Evolutionary conservation across 129 eudicot species (phyloP), one percentile per base, ranked within the genome.

Genomic region (Tagetes erecta): DNA sequence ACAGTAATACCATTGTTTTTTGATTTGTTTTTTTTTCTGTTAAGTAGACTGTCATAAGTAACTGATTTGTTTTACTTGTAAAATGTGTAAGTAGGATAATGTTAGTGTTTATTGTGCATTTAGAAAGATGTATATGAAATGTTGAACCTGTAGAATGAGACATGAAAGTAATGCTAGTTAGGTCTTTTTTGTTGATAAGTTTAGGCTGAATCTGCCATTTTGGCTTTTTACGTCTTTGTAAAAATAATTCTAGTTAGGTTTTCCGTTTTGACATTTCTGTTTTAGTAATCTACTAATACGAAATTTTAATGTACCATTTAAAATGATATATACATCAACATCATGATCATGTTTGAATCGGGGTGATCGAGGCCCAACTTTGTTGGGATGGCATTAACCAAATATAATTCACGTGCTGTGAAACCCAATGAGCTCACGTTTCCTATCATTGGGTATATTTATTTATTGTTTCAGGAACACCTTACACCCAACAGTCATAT

Each of bases 401-500:
- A 33, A 31, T 7, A 3, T 33, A 9, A 34, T 60, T 10, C 67
- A 35, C 12, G 65, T 34, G 10, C 14, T 8, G 14, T 59, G 11
- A 36, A 34, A 57, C 37, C 8, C 30, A 57, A 12, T 13, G 67
- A 11, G 12, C 37, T 9, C 44, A 38, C 14, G 49, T 70, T 51
- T n/a, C 36, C 39, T 9, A 45, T 49, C n/a, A 6, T 6, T 64
- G n/a, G 39, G 60, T 47, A 11, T 67, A 27, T 14, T 75, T 6
- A 6, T 40, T 5, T 44, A 6, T 47, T 62, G 63, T 47, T 36
- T 12, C 75, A 74, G 84, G 84, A 33, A 80, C 84, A 47, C 84
- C 84, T 13, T 80, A 80, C 84, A 73, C 72, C 6, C 84, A 80
- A 49, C 80, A 80, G 64, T 80, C 84, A 10, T 80, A 80, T 68